Percentiles rank a stretch among this genome's conserved stretches.
Evolutionary conservation across 805 yeast species (phyloP).

Genomic region (Myxozyma monticola): DNA sequence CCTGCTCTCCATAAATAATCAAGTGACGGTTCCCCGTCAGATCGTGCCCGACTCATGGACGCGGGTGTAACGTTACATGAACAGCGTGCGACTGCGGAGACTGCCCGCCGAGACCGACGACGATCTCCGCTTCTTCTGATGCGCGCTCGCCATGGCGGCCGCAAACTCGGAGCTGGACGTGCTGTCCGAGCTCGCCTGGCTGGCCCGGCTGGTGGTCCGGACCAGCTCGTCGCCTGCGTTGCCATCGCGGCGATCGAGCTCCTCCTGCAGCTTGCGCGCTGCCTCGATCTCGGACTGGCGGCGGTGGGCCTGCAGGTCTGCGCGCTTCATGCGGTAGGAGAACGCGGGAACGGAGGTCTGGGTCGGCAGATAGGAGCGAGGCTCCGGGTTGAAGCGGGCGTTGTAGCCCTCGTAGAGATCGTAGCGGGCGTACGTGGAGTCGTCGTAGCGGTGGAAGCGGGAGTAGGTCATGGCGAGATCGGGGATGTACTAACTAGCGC

Average conservation of each 20-base stretch:
- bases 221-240: too few relatives aligned
- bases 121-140: constrained; percentile 13
- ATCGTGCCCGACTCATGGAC: too few relatives aligned
- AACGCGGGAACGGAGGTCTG: constrained; percentile 14
- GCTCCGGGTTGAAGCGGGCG: constrained; percentile 19
- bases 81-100: constrained; percentile 14
- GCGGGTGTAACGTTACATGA: constrained; percentile 1
- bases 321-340: constrained; percentile 16
- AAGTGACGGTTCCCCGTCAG: too few relatives aligned
- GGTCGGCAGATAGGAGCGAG: background rate
- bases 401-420: constrained; percentile 20
- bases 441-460: constrained; percentile 18
- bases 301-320: constrained; percentile 10
- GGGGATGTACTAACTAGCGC: too few relatives aligned
- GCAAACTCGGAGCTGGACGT: constrained; percentile 1
- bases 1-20: too few relatives aligned
- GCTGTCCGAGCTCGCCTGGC: background rate
- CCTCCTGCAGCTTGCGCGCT: constrained; percentile 1
- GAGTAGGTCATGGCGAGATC: constrained; percentile 14
- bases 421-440: constrained; percentile 15
- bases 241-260: constrained; percentile 6
- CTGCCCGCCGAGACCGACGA: constrained; percentile 12
- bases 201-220: too few relatives aligned
- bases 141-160: background rate
- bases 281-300: constrained; percentile 12